Percentiles rank a stretch among this genome's conserved stretches.
Evolutionary conservation across 768 basidiomycete genomes (phyloP).

Genomic region (Crucibulum laeve): DNA sequence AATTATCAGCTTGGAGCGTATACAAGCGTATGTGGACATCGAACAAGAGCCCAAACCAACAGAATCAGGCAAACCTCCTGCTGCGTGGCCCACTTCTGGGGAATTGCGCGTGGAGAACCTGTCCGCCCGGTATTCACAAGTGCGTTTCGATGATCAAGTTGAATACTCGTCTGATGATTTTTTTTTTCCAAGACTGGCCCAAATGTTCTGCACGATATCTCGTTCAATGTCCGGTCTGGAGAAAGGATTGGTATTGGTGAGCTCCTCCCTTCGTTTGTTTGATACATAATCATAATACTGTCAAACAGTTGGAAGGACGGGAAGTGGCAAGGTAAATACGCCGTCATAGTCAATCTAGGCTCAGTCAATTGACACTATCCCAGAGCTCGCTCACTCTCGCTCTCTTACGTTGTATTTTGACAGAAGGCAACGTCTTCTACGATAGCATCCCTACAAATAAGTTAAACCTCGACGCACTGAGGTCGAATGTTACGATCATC

Average conservation of each 20-base stretch:
- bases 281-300: neutral
- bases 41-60: slow-evolving; percentile 12
- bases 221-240: slow-evolving; percentile 44
- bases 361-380: neutral
- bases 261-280: slow-evolving; percentile 2
- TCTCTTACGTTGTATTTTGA: slow-evolving; percentile 50
- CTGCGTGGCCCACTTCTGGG: slow-evolving; percentile 59
- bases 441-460: slow-evolving; percentile 41
- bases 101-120: slow-evolving; percentile 45
- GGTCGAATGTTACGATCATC: slow-evolving; percentile 53
- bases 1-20: slow-evolving; percentile 16
- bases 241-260: slow-evolving; percentile 49
- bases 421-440: slow-evolving; percentile 45
- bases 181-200: slow-evolving; percentile 26
- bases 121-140: slow-evolving; percentile 46
- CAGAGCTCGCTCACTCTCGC: slow-evolving; percentile 46
- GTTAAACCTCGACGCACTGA: slow-evolving; percentile 48
- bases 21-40: slow-evolving; percentile 10
- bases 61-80: slow-evolving; percentile 41
- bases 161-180: neutral
- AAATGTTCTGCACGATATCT: slow-evolving; percentile 43
- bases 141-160: neutral
- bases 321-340: slow-evolving; percentile 27
- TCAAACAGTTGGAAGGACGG: slow-evolving; percentile 29
- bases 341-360: neutral